Evolutionary conservation across 345 rosid genomes (phyloP).

Genomic region (Salix viminalis): DNA sequence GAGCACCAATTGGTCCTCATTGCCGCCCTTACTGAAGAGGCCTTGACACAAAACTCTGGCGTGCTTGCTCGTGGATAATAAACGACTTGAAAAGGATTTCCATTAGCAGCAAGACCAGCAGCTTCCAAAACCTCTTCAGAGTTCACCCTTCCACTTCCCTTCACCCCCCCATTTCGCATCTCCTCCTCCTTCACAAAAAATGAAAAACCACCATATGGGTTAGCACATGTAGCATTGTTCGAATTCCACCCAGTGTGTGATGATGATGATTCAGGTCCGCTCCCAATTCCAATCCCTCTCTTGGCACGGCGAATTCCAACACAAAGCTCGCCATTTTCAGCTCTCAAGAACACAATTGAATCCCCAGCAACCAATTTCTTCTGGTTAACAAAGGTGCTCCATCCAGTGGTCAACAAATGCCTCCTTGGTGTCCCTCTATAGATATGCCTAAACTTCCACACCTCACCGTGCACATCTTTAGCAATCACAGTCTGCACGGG

Average conservation of each 20-base stretch:
- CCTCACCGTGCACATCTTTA: constrained; percentile 29
- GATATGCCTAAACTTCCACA: constrained; percentile 31
- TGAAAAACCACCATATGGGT: constrained; percentile 13
- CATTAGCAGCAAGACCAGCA: constrained; percentile 17
- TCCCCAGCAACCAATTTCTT: constrained; percentile 30
- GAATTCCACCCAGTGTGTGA: constrained; percentile 12
- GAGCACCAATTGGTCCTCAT: constrained; percentile 26
- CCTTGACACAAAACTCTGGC: constrained; percentile 27
- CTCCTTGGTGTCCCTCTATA: constrained; percentile 31
- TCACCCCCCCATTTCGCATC: constrained; percentile 10
- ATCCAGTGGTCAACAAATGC: constrained; percentile 31
- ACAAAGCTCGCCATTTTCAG: constrained; percentile 26
- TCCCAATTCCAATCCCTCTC: constrained; percentile 20
- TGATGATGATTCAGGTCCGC: constrained; percentile 7
- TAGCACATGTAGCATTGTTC: neutral
- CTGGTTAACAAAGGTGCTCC: constrained; percentile 29
- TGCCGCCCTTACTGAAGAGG: constrained; percentile 18
- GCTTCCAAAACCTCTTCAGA: constrained; percentile 26
- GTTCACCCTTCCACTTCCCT: constrained; percentile 15
- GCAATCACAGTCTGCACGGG: constrained; percentile 70
- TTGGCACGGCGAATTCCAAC: constrained; percentile 28
- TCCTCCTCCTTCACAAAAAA: constrained; percentile 20
- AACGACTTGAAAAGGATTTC: constrained; percentile 23
- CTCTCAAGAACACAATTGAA: constrained; percentile 28
- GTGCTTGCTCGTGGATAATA: constrained; percentile 26